Percentiles rank a stretch among this genome's conserved stretches.
phyloP scores from a whole-genome alignment of 2,329 filamentous ascomycete species.

The Celoporthe dispersa region DNA sequence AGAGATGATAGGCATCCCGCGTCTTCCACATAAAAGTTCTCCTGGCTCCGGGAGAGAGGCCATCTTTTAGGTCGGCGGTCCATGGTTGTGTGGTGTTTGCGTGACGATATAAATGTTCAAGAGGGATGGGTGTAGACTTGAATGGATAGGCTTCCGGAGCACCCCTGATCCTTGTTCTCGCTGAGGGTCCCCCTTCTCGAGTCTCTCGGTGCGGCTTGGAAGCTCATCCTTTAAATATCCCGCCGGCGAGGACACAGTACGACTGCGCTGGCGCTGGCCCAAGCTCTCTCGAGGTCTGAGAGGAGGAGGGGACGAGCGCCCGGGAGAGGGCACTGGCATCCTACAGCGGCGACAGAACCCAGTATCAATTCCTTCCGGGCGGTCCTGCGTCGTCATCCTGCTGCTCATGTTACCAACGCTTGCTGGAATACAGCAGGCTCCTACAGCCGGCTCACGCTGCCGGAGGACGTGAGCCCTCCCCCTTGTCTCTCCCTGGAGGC shows the following conservation, averaged over 20 bases:
- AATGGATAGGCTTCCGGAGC: neutral
- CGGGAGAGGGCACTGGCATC: neutral
- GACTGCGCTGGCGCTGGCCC: neutral
- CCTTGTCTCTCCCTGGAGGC: too few relatives aligned
- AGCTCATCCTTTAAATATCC: neutral
- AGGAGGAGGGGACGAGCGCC: neutral
- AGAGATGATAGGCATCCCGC: neutral
- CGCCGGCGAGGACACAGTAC: neutral
- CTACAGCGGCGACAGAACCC: too few relatives aligned
- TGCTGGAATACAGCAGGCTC: too few relatives aligned
- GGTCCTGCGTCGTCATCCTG: too few relatives aligned
- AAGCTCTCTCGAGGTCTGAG: neutral
- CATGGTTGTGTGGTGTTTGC: neutral
- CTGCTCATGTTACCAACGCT: too few relatives aligned
- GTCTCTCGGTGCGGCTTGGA: neutral
- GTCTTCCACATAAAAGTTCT: neutral
- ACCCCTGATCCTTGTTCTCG: neutral
- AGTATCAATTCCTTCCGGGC: too few relatives aligned
- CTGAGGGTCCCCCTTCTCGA: neutral
- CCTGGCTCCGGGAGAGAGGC: neutral
- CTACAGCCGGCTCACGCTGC: too few relatives aligned
- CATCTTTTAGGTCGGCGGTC: neutral
- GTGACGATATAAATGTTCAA: neutral
- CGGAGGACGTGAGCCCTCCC: too few relatives aligned
- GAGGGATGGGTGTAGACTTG: too few relatives aligned